phyloP scores from a whole-genome alignment of 1,284 basidiomycete genomes.

The Thecaphora thlaspeos region DNA sequence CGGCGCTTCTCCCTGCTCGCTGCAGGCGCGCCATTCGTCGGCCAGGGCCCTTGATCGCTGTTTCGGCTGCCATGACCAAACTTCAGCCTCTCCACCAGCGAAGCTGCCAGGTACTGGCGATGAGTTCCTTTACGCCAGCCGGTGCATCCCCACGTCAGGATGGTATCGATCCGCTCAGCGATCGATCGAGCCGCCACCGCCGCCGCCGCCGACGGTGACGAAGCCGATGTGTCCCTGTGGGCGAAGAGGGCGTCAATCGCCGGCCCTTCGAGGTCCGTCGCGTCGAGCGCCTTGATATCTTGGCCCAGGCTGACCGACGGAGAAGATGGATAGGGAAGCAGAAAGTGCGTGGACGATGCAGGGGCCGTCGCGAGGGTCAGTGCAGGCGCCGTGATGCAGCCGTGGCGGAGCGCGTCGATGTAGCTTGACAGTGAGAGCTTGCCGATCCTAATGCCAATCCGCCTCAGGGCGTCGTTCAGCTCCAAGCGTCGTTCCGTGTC shows the following conservation, averaged over 20 bases:
- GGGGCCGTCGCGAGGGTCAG: too few relatives aligned
- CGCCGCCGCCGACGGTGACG: too few relatives aligned
- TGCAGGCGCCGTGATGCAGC: too few relatives aligned
- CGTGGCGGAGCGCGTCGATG: neutral
- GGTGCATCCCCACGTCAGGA: slow-evolving; percentile 83
- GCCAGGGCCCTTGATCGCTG: slow-evolving; percentile 3
- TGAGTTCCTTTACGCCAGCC: slow-evolving; percentile 67
- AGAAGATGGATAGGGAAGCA: too few relatives aligned
- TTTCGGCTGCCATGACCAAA: slow-evolving; percentile 22
- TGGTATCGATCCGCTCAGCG: slow-evolving; percentile 61
- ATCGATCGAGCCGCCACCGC: too few relatives aligned
- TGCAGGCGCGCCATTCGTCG: too few relatives aligned
- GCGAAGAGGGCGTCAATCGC: neutral
- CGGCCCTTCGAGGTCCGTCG: slow-evolving; percentile 5
- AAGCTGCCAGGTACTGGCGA: slow-evolving; percentile 75
- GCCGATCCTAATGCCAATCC: neutral
- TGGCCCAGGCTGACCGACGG: neutral
- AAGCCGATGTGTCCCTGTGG: neutral
- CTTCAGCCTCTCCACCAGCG: slow-evolving; percentile 70
- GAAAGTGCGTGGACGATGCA: too few relatives aligned
- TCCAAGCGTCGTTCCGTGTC: neutral
- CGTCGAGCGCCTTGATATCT: slow-evolving; percentile 25
- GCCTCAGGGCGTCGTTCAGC: neutral
- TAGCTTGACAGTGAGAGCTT: neutral
- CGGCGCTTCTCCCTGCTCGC: slow-evolving; percentile 10